Evolutionary conservation across 2,329 filamentous ascomycete species (phyloP).

Genomic region (Ceratocystis variospora): DNA sequence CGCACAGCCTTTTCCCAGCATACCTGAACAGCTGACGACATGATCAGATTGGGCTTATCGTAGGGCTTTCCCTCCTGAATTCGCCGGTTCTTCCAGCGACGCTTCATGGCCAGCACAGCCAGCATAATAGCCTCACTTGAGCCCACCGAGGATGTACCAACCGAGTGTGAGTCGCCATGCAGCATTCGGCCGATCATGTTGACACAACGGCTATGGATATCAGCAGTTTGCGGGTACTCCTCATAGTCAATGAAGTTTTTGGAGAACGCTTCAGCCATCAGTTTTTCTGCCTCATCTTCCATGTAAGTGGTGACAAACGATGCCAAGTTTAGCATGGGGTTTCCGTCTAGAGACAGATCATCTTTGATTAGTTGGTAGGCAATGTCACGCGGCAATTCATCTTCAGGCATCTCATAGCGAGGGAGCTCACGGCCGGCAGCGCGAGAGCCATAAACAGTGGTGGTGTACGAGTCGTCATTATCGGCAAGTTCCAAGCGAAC

Average conservation of each 20-base stretch:
- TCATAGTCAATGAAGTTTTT: constrained; percentile 95
- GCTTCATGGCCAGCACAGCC: constrained; percentile 82
- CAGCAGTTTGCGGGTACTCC: constrained; percentile 66
- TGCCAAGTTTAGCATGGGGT: constrained; percentile 75
- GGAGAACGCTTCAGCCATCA: constrained; percentile 82
- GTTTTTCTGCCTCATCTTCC: constrained; percentile 91
- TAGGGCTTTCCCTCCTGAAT: constrained; percentile 67
- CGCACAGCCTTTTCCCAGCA: constrained; percentile 90
- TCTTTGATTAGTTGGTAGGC: constrained; percentile 98
- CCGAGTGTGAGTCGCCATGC: constrained; percentile 53
- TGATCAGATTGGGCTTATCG: constrained; percentile 79
- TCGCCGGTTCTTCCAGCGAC: constrained; percentile 77
- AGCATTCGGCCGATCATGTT: constrained; percentile 84
- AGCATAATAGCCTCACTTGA: constrained; percentile 84
- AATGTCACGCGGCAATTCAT: constrained; percentile 78
- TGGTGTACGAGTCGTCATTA: constrained; percentile 47
- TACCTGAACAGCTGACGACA: constrained; percentile 87
- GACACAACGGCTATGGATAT: constrained; percentile 84
- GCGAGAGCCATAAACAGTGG: constrained; percentile 75
- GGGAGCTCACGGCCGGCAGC: constrained; percentile 74
- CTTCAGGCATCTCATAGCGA: constrained; percentile 71
- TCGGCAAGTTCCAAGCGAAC: constrained; percentile 36
- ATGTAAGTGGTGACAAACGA: constrained; percentile 95
- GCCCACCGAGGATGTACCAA: constrained; percentile 80
- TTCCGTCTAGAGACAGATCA: constrained; percentile 79